phyloP scores from a whole-genome alignment of 805 yeast species.

The Lipomyces chichibuensis region DNA sequence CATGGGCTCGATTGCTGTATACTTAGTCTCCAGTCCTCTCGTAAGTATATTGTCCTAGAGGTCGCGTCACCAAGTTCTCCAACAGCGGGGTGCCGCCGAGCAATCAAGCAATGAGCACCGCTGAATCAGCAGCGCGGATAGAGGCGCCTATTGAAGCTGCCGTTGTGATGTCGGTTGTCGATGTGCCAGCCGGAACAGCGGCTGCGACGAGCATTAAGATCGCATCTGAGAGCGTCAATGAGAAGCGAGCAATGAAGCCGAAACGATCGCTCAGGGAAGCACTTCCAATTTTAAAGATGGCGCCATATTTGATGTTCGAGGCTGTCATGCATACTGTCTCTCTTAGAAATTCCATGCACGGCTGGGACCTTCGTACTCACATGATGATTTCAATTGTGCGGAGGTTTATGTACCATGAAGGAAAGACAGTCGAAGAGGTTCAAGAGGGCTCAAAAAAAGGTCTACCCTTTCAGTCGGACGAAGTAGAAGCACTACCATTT shows the following conservation, averaged over 20 bases:
- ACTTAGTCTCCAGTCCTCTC: too few relatives aligned
- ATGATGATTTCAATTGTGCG: slow-evolving; percentile 27
- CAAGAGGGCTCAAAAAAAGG: slow-evolving; percentile 12
- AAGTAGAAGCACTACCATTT: slow-evolving; percentile 9
- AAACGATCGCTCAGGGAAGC: slow-evolving; percentile 3
- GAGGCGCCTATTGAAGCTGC: not conserved
- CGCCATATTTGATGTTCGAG: slow-evolving; percentile 22
- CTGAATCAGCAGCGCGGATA: not conserved
- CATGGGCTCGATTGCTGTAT: too few relatives aligned
- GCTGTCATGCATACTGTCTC: slow-evolving; percentile 27
- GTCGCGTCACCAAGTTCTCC: too few relatives aligned
- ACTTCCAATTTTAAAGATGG: slow-evolving; percentile 6
- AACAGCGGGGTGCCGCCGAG: too few relatives aligned
- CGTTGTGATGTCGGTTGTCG: not conserved
- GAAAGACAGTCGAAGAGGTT: slow-evolving; percentile 26
- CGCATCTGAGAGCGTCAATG: not conserved
- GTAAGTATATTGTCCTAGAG: too few relatives aligned
- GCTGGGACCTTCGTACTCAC: slow-evolving; percentile 34
- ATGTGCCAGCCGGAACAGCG: not conserved
- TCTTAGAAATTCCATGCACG: slow-evolving; percentile 26
- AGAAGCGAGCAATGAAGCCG: not conserved
- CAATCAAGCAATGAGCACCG: not conserved
- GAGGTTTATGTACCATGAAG: slow-evolving; percentile 5
- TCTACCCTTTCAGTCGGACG: slow-evolving; percentile 11
- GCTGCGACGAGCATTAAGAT: not conserved